A percentile compares a stretch with the other conserved stretches of the same genome.
These are phyloP conservation scores for Paracamarosporium sp. DNA, from an alignment of 2,329 filamentous ascomycete genomes.

Conservation along the genomic window DNA sequence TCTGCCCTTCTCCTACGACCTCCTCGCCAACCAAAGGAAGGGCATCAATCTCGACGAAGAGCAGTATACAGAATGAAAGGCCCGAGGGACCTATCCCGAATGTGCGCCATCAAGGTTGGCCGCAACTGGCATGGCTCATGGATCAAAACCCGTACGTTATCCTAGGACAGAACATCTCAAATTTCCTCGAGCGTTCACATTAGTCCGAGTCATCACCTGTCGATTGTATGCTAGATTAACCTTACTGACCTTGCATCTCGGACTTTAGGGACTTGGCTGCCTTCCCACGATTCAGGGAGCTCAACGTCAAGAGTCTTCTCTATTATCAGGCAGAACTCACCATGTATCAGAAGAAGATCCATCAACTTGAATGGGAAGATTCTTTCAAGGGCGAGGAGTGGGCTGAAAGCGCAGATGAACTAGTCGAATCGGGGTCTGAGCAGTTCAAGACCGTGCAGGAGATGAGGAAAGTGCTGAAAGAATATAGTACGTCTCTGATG, in stretches of 20 bases:
- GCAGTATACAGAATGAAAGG: too few species aligned
- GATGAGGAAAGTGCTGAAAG: slow-evolving; percentile 14
- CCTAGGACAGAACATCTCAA: too few species aligned
- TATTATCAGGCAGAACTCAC: slow-evolving; percentile 17
- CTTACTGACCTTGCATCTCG: neutral
- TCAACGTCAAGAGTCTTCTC: slow-evolving; percentile 18
- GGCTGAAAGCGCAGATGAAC: slow-evolving; percentile 1
- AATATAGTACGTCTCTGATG: slow-evolving; percentile 13
- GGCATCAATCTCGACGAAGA: too few species aligned
- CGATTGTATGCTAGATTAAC: too few species aligned
- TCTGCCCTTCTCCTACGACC: too few species aligned
- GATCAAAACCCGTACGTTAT: slow-evolving; percentile 6
- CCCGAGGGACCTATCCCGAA: neutral
- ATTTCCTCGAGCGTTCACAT: too few species aligned
- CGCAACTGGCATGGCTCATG: slow-evolving; percentile 16
- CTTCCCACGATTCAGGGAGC: slow-evolving; percentile 9
- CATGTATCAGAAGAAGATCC: slow-evolving; percentile 6
- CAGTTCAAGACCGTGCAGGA: slow-evolving; percentile 12
- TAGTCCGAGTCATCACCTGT: too few species aligned
- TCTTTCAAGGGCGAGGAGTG: neutral
- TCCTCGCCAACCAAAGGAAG: too few species aligned
- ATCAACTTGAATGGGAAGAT: slow-evolving; percentile 7
- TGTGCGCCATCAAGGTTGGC: slow-evolving; percentile 13
- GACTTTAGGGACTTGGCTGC: slow-evolving; percentile 6
- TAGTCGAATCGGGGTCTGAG: slow-evolving; percentile 8